A percentile compares a stretch with the other conserved stretches of the same genome.
phyloP scores from a whole-genome alignment of 2,329 filamentous ascomycete genomes.

The Davidsoniella virescens region DNA sequence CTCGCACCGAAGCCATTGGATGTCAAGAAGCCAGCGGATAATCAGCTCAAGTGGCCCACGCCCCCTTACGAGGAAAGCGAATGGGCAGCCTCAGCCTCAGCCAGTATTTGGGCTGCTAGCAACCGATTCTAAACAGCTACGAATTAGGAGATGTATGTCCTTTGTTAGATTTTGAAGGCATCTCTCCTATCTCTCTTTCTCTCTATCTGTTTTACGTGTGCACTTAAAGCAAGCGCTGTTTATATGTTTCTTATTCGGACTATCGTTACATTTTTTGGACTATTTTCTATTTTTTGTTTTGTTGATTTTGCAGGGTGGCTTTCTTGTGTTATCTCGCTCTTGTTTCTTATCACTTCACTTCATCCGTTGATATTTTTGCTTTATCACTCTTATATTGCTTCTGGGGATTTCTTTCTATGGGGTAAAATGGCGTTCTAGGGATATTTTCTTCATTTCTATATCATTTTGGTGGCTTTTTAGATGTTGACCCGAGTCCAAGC shows the following conservation, averaged over 20 bases:
- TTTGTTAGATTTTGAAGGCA: conserved; percentile 13
- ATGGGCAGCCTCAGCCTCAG: conserved; percentile 71
- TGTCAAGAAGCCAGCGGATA: conserved; percentile 38
- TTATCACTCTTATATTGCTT: not conserved
- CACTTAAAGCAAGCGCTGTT: not conserved
- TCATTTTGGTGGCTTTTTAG: too few species aligned
- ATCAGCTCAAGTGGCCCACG: conserved; percentile 69
- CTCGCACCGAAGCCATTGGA: conserved; percentile 55
- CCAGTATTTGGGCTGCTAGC: conserved; percentile 63
- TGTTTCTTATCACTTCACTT: not conserved
- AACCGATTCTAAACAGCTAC: conserved; percentile 35
- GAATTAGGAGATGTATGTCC: not conserved
- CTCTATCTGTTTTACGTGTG: conserved; percentile 16
- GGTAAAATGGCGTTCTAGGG: too few species aligned
- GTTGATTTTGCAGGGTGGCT: conserved; percentile 3
- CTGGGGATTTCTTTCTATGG: not conserved
- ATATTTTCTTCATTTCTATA: too few species aligned
- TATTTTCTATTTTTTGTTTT: conserved; percentile 1
- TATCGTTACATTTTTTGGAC: conserved; percentile 6
- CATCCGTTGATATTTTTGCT: conserved; percentile 9
- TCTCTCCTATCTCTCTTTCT: conserved; percentile 12
- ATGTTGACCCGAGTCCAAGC: too few species aligned
- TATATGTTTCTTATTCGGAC: not conserved
- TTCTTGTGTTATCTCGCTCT: not conserved
- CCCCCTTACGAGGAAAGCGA: conserved; percentile 89